Conservation (phyloP, 1,284 basidiomycete species). For the Ceratobasidium sp. region DNA sequence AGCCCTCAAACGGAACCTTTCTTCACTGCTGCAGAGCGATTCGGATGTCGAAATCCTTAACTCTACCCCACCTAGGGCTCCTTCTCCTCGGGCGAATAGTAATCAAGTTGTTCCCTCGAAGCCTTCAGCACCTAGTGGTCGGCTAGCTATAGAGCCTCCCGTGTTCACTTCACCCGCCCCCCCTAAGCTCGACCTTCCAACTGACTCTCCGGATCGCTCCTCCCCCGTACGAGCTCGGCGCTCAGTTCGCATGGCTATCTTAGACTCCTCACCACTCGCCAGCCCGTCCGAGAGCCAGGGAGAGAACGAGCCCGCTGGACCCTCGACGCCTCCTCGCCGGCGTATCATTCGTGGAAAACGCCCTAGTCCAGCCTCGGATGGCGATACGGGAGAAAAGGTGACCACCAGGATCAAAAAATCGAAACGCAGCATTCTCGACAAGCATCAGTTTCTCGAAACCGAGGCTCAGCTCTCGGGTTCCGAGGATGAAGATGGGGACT, state of each 20-base stretch:
- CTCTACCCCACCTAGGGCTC: constrained; percentile 58
- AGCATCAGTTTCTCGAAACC: constrained; percentile 59
- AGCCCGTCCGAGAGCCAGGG: constrained; percentile 41
- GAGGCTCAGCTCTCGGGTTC: constrained; percentile 77
- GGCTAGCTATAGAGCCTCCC: background rate
- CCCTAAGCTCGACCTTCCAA: constrained; percentile 25
- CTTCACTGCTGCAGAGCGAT: constrained; percentile 55
- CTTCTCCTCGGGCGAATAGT: constrained; percentile 52
- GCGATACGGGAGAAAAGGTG: constrained; percentile 7
- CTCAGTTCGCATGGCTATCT: constrained; percentile 24
- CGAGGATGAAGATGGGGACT: constrained; percentile 61
- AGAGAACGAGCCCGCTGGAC: constrained; percentile 23
- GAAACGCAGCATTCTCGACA: constrained; percentile 53
- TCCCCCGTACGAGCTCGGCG: constrained; percentile 56
- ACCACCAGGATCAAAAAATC: constrained; percentile 51
- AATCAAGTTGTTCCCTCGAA: background rate
- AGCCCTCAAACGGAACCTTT: constrained; percentile 28
- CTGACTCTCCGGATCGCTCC: constrained; percentile 56
- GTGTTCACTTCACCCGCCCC: constrained; percentile 32
- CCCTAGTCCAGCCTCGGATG: constrained; percentile 49
- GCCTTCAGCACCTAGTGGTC: background rate
- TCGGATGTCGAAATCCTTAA: constrained; percentile 59
- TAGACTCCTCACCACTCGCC: constrained; percentile 49
- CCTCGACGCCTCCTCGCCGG: constrained; percentile 51
- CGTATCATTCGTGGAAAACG: constrained; percentile 49